Percentiles rank a stretch among this genome's conserved stretches.
phyloP scores from a whole-genome alignment of 805 yeast species.

The Helenozyma baotianmanensis region DNA sequence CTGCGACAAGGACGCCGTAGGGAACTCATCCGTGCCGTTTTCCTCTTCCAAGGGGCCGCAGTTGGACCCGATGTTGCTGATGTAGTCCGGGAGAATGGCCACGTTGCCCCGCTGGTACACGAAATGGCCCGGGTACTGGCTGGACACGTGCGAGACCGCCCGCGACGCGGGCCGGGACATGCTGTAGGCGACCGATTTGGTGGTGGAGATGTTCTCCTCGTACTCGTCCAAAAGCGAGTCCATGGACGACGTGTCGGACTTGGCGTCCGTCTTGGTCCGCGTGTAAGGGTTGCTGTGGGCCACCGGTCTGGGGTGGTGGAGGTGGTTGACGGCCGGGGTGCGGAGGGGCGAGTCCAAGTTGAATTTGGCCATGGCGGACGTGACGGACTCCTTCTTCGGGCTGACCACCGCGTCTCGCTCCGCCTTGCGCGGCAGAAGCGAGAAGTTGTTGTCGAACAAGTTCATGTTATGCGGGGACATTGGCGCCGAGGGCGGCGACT shows the following conservation, averaged over 20 bases:
- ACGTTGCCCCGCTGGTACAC: slow-evolving; percentile 5
- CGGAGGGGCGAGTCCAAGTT: slow-evolving; percentile 10
- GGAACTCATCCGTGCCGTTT: slow-evolving; percentile 23
- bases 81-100: not conserved
- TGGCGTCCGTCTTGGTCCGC: not conserved
- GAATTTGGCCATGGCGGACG: slow-evolving; percentile 29
- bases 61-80: slow-evolving; percentile 2
- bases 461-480: slow-evolving; percentile 26
- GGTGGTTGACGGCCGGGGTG: slow-evolving; percentile 1
- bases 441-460: slow-evolving; percentile 2
- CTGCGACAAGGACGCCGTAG: slow-evolving; percentile 33
- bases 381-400: slow-evolving; percentile 17
- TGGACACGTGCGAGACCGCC: slow-evolving; percentile 20
- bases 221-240: slow-evolving; percentile 41
- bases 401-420: slow-evolving; percentile 12
- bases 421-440: not conserved
- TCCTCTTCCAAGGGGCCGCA: slow-evolving; percentile 4
- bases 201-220: slow-evolving; percentile 37
- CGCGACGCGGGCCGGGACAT: slow-evolving; percentile 26
- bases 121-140: slow-evolving; percentile 6
- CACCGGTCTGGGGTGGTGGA: slow-evolving; percentile 15
- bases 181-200: slow-evolving; percentile 20
- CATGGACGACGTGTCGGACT: slow-evolving; percentile 23
- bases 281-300: slow-evolving; percentile 1
- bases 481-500: slow-evolving; percentile 42